Evolutionary conservation across 2,329 filamentous ascomycete species (phyloP).

Genomic region (Acrocalymma vagum): DNA sequence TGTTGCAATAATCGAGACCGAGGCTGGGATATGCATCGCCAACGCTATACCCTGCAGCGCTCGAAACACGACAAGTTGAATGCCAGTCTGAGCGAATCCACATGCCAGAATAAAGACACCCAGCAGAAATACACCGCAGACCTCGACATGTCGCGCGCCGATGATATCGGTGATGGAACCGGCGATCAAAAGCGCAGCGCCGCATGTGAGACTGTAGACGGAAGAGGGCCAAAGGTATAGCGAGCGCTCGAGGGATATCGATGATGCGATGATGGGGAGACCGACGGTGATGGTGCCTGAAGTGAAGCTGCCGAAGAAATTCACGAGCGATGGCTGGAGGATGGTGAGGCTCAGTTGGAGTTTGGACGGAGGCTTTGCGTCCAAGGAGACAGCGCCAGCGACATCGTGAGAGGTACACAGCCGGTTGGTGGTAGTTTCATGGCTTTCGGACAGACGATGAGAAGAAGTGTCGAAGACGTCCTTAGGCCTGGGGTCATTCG

Average conservation of each 20-base stretch:
- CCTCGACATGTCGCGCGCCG: slow-evolving; percentile 54
- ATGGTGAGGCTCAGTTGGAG: slow-evolving; percentile 26
- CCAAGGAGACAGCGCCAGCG: not conserved
- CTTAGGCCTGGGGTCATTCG: no score
- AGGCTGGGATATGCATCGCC: slow-evolving; percentile 57
- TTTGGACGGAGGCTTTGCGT: slow-evolving; percentile 14
- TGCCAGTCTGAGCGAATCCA: slow-evolving; percentile 55
- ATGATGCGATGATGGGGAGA: slow-evolving; percentile 51
- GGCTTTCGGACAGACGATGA: no score
- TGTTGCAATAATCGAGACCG: slow-evolving; percentile 54
- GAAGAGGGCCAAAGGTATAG: slow-evolving; percentile 45
- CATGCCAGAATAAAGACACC: slow-evolving; percentile 55
- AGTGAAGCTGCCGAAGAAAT: slow-evolving; percentile 38
- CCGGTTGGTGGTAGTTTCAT: no score
- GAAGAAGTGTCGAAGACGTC: no score
- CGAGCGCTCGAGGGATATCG: slow-evolving; percentile 34
- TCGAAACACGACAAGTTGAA: slow-evolving; percentile 53
- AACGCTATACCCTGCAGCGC: slow-evolving; percentile 57
- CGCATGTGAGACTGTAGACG: slow-evolving; percentile 52
- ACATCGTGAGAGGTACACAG: no score
- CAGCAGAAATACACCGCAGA: slow-evolving; percentile 54
- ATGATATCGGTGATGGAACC: slow-evolving; percentile 62
- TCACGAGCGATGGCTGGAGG: slow-evolving; percentile 33
- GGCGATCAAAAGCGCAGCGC: slow-evolving; percentile 58
- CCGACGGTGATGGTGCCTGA: slow-evolving; percentile 54